Base-by-base conservation (phyloP, 2,329 filamentous ascomycete species). In the Dactylellina leptospora region DNA sequence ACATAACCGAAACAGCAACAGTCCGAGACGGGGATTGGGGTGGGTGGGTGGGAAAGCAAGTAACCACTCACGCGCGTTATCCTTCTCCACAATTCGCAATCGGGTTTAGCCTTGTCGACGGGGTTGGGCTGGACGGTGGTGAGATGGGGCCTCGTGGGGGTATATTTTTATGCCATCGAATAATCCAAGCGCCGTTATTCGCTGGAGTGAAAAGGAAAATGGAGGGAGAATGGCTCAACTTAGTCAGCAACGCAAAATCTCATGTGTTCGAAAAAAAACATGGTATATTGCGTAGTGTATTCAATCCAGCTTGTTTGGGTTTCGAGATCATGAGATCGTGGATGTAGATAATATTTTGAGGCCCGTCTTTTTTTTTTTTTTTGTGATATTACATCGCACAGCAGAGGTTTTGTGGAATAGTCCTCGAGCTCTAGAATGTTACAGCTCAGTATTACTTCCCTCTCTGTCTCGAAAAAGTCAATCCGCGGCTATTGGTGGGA, bases 41-140 rank as follows among this genome's bases (percentile, higher is more conserved):
- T n/a, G n/a, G n/a, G n/a, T n/a, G n/a, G n/a, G 18, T 16, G 20
- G 28, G 18, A 51, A 47, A 62, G 28, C 11, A 36, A 59, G 40
- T 59, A 63, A 54, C 68, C 68, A 72, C 59, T 60, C 68, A 63
- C 59, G 58, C 54, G 68, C 61, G 51, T 56, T 45, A 54, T 63
- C 54, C 44, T 63, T 71, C 68, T 72, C 68, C 68, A 72, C 68
- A 72, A 58, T 72, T 72, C 68, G 59, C 59, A 72, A 72, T 72
- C 53, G 68, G 68, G 68, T 38, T 60, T 72, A 72, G 68, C 55
- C 59, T n/a, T 48, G 63, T 38, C 53, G 55, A 54, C 63, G 58
- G 44, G 30, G 58, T 59, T 54, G 62, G 36, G 54, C 22, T 42
- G 36, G 36, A 9, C 18, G 6, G 13, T 40, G 36, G 5, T 40